These are phyloP conservation scores for Agarophyton chilense DNA, from an alignment of 23 red algal species.

Conservation along the genomic window DNA sequence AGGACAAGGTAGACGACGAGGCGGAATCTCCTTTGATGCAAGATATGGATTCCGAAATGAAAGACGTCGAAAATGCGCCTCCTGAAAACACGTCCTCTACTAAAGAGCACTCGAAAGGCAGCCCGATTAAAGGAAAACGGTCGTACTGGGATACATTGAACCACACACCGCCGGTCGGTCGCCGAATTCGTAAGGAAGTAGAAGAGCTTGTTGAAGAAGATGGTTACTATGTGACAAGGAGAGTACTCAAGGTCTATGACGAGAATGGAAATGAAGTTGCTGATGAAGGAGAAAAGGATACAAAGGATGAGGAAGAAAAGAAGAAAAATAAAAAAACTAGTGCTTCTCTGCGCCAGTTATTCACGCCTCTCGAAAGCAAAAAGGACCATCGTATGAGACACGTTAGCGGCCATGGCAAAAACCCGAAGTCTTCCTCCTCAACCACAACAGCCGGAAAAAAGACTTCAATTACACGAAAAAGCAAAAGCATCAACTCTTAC, in stretches of 20 bases:
- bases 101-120: background rate
- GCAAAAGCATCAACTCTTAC: constrained; percentile 24
- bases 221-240: constrained; percentile 24
- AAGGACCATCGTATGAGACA: background rate
- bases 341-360: constrained; percentile 2
- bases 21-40: constrained; percentile 10
- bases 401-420: background rate
- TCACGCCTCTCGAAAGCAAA: constrained; percentile 2
- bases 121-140: constrained; percentile 29
- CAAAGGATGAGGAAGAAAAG: background rate
- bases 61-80: background rate
- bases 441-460: background rate
- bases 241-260: constrained; percentile 51
- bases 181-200: constrained; percentile 45
- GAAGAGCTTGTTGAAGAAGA: constrained; percentile 10
- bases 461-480: background rate
- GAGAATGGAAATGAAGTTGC: constrained; percentile 35
- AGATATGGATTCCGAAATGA: constrained; percentile 32
- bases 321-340: constrained; percentile 13
- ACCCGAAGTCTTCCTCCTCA: background rate
- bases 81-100: background rate
- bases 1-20: constrained; percentile 6
- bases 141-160: constrained; percentile 23
- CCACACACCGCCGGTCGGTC: background rate
- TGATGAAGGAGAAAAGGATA: background rate